phyloP scores from a whole-genome alignment of 2,329 filamentous ascomycete species.

The Paracorniculantispora psalliotae region DNA sequence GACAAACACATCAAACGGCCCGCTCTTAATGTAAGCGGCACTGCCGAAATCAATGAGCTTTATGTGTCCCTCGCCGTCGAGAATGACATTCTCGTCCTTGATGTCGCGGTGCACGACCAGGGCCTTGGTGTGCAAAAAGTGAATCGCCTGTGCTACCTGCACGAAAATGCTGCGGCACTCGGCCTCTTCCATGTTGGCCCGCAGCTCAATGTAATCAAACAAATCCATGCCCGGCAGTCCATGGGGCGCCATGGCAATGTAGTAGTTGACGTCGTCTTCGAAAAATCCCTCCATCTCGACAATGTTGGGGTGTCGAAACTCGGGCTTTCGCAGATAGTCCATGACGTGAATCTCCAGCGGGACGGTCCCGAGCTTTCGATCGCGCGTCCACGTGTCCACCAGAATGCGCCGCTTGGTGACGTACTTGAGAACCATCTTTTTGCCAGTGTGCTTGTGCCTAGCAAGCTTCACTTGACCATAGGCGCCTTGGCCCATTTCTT shows the following conservation, averaged over 20 bases:
- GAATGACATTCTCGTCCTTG: slow-evolving; percentile 96
- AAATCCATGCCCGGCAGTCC: slow-evolving; percentile 96
- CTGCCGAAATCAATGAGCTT: slow-evolving; percentile 98
- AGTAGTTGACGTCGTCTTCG: slow-evolving; percentile 86
- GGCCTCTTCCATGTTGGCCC: slow-evolving; percentile 90
- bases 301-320: slow-evolving; percentile 62
- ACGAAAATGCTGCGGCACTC: slow-evolving; percentile 94
- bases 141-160: slow-evolving; percentile 83
- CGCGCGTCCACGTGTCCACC: slow-evolving; percentile 96
- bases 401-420: slow-evolving; percentile 95
- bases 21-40: slow-evolving; percentile 96
- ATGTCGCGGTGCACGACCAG: slow-evolving; percentile 95
- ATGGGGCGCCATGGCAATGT: slow-evolving; percentile 97
- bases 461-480: slow-evolving; percentile 97
- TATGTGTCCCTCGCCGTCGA: slow-evolving; percentile 92
- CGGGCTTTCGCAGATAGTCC: slow-evolving; percentile 79
- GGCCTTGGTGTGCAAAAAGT: slow-evolving; percentile 87
- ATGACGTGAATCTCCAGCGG: slow-evolving; percentile 95
- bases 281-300: slow-evolving; percentile 71
- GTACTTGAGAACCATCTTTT: slow-evolving; percentile 93
- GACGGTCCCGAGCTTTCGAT: slow-evolving; percentile 87
- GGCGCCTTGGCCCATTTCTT: slow-evolving; percentile 97
- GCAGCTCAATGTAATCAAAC: slow-evolving; percentile 97
- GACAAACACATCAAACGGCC: slow-evolving; percentile 97
- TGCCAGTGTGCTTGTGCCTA: slow-evolving; percentile 71